Conservation (phyloP, 1,139 yeast genomes). For the Candida frijolesensis region DNA sequence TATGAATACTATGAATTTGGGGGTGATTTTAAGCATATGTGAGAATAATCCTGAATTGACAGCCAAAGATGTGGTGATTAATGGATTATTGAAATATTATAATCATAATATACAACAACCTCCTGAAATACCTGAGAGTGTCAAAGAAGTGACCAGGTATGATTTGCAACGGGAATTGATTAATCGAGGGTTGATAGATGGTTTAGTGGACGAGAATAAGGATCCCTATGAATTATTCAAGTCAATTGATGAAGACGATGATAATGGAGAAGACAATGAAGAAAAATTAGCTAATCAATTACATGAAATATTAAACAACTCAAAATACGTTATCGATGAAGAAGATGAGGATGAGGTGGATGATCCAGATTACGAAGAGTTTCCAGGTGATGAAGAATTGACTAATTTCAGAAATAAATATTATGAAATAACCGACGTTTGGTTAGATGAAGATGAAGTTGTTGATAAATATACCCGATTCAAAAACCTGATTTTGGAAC, state of each 20-base stretch:
- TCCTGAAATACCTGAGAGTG: conserved; percentile 5
- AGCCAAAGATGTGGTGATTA: conserved; percentile 47
- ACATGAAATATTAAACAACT: conserved; percentile 9
- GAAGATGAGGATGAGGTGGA: conserved; percentile 6
- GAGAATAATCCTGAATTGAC: conserved; percentile 16
- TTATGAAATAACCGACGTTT: conserved; percentile 11
- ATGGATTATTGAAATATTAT: conserved; percentile 32
- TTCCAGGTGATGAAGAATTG: conserved; percentile 12
- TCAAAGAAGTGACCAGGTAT: conserved; percentile 7
- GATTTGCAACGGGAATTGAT: conserved; percentile 14
- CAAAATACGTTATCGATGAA: conserved; percentile 5
- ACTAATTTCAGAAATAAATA: conserved; percentile 13
- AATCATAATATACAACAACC: neutral
- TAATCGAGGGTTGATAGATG: conserved; percentile 8
- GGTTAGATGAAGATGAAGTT: conserved; percentile 13
- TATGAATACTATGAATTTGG: conserved; percentile 12
- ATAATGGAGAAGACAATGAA: conserved; percentile 3
- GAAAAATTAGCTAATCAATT: conserved; percentile 9
- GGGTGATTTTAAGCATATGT: conserved; percentile 58
- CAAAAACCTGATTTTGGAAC: conserved; percentile 8
- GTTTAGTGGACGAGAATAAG: conserved; percentile 9
- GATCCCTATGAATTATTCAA: conserved; percentile 8
- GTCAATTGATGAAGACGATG: neutral
- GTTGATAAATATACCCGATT: conserved; percentile 9
- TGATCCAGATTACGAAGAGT: conserved; percentile 10